Base-by-base conservation (phyloP, 208 protist species). In the Wallacemonas sp. region DNA sequence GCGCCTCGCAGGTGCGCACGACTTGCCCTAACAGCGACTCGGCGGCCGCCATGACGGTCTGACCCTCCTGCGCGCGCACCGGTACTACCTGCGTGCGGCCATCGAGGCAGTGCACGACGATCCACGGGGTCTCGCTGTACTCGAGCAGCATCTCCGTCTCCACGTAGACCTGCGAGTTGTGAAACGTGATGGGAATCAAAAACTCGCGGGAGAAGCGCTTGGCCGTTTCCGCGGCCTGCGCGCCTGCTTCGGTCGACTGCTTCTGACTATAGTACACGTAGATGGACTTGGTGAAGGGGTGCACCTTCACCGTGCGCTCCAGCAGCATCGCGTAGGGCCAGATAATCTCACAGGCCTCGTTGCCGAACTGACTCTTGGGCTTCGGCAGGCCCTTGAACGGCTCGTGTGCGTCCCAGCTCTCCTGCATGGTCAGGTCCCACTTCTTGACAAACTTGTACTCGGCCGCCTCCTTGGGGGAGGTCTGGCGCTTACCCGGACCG, bases 231-330 rank as follows among this genome's bases (percentile, higher is more conserved):
- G 83, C 79, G 22, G 81, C 82, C 18, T 61, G 49, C 71, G 42
- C 22, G 22, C 91, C 91, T 11, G 38, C 45, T 26, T 36, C 26
- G 16, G 91, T 89, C 74, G 59, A 67, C 67, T 92, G 85, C 32
- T 76, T 76, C 67, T 97, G 89, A 41, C 77, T 80, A 66, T 94
- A 97, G 74, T 94, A 97, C 4, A 94, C 82, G 67, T 97, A 97
- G 57, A 97, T 91, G 48, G 91, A 97, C 74, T 97, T 97, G 29
- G 86, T 97, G 68, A 94, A 97, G 29, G 88, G 91, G 72, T 97
- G 91, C 38, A 97, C 88, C 67, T 85, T 83, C 62, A 94, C 80
- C 29, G 92, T 81, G 36, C 87, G 76, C 79, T 97, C 86, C 1
- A 97, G 73, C 49, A 97, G 74, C 20, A 94, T 20, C 10, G 87